Evolutionary conservation across 176 grass and related monocot genomes (phyloP).

Genomic region (Puya raimondii): DNA sequence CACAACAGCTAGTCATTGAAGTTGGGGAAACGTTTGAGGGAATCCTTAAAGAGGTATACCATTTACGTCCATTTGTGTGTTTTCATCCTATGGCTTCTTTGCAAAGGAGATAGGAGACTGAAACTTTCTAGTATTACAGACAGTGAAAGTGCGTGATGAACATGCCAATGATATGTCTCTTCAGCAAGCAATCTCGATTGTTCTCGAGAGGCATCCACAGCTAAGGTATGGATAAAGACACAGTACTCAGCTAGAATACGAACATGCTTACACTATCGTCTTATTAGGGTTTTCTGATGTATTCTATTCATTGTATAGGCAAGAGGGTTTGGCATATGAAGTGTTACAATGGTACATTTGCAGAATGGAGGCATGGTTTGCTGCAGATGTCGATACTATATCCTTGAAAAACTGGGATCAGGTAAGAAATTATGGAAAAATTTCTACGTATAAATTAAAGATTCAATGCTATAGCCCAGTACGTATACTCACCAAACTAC

Average conservation of each 20-base stretch:
- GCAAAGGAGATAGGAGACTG: neutral
- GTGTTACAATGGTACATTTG: slow-evolving; percentile 93
- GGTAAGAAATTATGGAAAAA: slow-evolving; percentile 22
- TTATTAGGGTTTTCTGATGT: slow-evolving; percentile 15
- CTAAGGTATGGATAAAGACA: slow-evolving; percentile 44
- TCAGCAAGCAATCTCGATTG: slow-evolving; percentile 73
- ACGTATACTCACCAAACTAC: too few species aligned
- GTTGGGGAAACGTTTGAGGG: slow-evolving; percentile 89
- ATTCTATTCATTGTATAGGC: slow-evolving; percentile 30
- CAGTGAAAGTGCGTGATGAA: slow-evolving; percentile 59
- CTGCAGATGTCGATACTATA: slow-evolving; percentile 84
- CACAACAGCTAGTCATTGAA: slow-evolving; percentile 60
- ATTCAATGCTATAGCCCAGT: too few species aligned
- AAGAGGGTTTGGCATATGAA: slow-evolving; percentile 56
- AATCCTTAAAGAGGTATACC: slow-evolving; percentile 84
- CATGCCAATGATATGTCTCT: slow-evolving; percentile 70
- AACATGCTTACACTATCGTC: too few species aligned
- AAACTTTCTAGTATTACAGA: slow-evolving; percentile 34
- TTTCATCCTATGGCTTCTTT: slow-evolving; percentile 5
- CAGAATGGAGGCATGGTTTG: slow-evolving; percentile 93
- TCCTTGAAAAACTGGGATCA: slow-evolving; percentile 98
- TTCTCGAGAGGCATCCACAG: slow-evolving; percentile 66
- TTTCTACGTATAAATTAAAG: too few species aligned
- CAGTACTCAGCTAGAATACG: neutral
- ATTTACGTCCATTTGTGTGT: slow-evolving; percentile 1